Evolutionary conservation across 179 eudicot species (phyloP).

Genomic region (Beta corolliflora): DNA sequence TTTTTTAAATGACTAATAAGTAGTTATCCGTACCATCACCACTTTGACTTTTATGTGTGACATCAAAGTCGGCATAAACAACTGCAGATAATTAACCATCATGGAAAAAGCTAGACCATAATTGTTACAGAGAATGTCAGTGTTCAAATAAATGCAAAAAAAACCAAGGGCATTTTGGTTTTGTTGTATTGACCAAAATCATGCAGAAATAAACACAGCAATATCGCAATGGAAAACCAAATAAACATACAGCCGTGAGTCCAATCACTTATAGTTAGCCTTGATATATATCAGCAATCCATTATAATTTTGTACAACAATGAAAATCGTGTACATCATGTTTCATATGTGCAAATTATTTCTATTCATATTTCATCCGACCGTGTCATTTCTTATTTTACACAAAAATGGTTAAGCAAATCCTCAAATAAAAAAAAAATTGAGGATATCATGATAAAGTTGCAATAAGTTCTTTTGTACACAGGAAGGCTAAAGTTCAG

Average conservation of each 20-base stretch:
- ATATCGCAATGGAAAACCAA: background rate
- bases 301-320: background rate
- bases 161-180: background rate
- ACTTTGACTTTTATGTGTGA: too few relatives aligned
- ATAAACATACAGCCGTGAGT: background rate
- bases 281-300: background rate
- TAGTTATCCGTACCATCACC: too few relatives aligned
- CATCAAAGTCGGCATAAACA: too few relatives aligned
- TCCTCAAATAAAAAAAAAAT: conserved; percentile 28
- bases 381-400: conserved; percentile 14
- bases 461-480: background rate
- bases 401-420: conserved; percentile 15
- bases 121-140: background rate
- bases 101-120: too few relatives aligned
- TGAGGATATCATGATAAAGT: conserved; percentile 15
- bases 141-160: background rate
- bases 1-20: too few relatives aligned
- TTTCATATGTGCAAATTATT: conserved; percentile 11
- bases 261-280: background rate
- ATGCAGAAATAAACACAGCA: background rate
- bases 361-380: background rate
- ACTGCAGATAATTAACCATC: too few relatives aligned
- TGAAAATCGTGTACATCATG: background rate
- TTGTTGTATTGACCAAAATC: background rate
- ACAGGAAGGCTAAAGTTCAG: conserved; percentile 13